Base-by-base conservation (phyloP, 1,284 basidiomycete genomes). In the Malassezia furfur region DNA sequence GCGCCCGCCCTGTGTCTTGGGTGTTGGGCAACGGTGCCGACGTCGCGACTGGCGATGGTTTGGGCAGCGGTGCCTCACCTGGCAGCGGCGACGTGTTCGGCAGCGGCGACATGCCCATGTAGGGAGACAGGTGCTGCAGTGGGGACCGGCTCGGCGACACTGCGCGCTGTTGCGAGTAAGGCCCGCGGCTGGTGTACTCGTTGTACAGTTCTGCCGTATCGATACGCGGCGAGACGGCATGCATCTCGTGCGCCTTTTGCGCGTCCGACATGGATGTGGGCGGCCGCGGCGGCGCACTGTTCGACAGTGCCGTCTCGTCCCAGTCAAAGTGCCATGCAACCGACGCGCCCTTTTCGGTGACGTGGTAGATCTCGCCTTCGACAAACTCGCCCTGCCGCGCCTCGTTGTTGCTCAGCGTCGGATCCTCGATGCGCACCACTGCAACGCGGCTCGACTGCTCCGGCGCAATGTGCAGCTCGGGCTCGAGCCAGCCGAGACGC, bases 401-500 rank as follows among this genome's bases (percentile, higher is more conserved):
- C 15, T 44, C 45, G 30, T 40, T 39, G 14, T 52, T 43, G 1
- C 28, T 37, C 7, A 44, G 41, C 34, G 50, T 30, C 25, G 38
- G 19, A 3, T 43, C 45, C 14, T 57, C 55, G 3, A 57, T 50
- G 10, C 55, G 45, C 34, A 57, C 55, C 4, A 49, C 49, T 4
- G 46, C 50, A 3, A 57, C 55, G 19, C 44, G 49, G 7, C 17
- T 52, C 31, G 55, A 57, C 15, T 22, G 44, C 17, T n/a, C 25
- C 10, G 50, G 50, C 32, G 43, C 25, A 21, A 57, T 8, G 21
- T 11, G 22, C n/a, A 22, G 21, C 39, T 52, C 39, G 2, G 55
- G 15, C 55, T 52, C 37, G 31, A 57, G 28, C 55, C 55, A 57
- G 17, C 90, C 89, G 69, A 94, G 93, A 39, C 94, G 84, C 44